phyloP scores from a whole-genome alignment of 768 basidiomycete species.

The Agaricus subrufescens region DNA sequence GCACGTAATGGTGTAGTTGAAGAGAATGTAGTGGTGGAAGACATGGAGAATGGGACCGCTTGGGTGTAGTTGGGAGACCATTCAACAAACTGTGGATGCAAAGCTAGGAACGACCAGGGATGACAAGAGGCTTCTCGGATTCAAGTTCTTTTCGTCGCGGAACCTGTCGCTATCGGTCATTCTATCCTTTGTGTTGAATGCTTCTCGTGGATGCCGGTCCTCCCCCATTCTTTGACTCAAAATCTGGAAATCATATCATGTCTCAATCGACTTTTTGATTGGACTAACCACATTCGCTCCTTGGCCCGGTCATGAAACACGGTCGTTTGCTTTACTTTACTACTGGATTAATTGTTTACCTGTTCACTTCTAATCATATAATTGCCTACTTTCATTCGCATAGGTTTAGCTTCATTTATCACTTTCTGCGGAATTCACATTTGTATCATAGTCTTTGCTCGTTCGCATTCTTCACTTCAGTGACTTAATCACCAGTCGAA shows the following conservation, averaged over 20 bases:
- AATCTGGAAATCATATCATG: too few relatives aligned
- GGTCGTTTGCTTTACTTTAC: not conserved
- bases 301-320: not conserved
- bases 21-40: not conserved
- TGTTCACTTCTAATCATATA: not conserved
- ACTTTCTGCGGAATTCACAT: too few relatives aligned
- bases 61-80: not conserved
- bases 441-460: conserved; percentile 6
- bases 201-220: not conserved
- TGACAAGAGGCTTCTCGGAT: too few relatives aligned
- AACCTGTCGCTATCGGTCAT: not conserved
- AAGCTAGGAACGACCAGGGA: not conserved
- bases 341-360: not conserved
- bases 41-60: not conserved
- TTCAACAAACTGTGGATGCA: not conserved
- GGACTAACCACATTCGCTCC: not conserved
- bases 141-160: too few relatives aligned
- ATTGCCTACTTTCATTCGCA: too few relatives aligned
- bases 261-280: not conserved
- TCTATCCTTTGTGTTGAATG: not conserved
- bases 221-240: too few relatives aligned
- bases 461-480: not conserved
- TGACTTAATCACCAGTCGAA: too few relatives aligned
- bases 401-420: too few relatives aligned
- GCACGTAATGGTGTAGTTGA: not conserved